A percentile compares a stretch with the other conserved stretches of the same genome.
phyloP scores from a whole-genome alignment of 106 monocot species.

The Dendrobium catenatum region DNA sequence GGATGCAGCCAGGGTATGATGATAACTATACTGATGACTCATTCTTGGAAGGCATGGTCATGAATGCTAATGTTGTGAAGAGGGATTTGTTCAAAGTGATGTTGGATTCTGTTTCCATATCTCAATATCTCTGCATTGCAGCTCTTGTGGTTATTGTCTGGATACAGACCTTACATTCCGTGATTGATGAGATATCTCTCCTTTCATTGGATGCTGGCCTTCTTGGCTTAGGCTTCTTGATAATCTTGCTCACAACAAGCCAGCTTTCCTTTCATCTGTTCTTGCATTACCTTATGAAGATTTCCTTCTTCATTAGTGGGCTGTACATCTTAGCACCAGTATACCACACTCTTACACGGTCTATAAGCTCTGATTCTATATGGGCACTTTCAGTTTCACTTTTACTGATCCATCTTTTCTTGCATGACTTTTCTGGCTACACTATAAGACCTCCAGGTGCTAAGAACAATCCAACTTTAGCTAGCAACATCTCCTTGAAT shows the following conservation, averaged over 20 bases:
- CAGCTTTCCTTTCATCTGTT: constrained; percentile 38
- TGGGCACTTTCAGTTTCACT: constrained; percentile 69
- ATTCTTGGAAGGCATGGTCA: constrained; percentile 89
- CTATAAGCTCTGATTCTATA: constrained; percentile 93
- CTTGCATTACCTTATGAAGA: constrained; percentile 55
- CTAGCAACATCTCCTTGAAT: constrained; percentile 82
- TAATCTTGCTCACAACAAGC: constrained; percentile 46
- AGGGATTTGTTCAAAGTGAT: constrained; percentile 69
- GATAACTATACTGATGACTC: constrained; percentile 88
- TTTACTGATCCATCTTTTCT: constrained; percentile 75
- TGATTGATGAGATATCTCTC: constrained; percentile 59
- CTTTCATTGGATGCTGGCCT: constrained; percentile 58
- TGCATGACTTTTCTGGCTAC: constrained; percentile 78
- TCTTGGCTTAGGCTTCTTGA: constrained; percentile 53
- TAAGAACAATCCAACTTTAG: constrained; percentile 49
- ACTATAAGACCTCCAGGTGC: constrained; percentile 66
- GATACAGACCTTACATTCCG: constrained; percentile 61
- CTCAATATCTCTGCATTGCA: constrained; percentile 75
- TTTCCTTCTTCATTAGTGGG: constrained; percentile 72
- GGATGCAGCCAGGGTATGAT: constrained; percentile 82
- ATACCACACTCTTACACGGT: constrained; percentile 80
- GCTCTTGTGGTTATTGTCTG: constrained; percentile 74
- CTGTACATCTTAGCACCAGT: constrained; percentile 76
- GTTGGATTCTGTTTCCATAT: constrained; percentile 78
- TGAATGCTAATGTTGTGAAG: constrained; percentile 97